Evolutionary conservation across 192 early-diverging fungal species (phyloP).

Genomic region (Coemansia sp.): DNA sequence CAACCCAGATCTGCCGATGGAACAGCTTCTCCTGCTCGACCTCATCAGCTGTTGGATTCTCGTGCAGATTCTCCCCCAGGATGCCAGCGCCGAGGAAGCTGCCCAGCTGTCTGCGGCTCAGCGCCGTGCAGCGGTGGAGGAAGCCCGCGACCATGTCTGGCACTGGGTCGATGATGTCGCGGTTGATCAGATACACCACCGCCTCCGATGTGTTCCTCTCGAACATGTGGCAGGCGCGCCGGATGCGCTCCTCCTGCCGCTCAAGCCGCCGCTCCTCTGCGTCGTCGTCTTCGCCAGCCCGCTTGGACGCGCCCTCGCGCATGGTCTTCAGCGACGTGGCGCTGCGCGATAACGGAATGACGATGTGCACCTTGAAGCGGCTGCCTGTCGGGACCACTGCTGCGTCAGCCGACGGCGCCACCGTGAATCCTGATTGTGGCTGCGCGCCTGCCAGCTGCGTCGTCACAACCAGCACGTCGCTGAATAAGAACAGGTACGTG

Average conservation of each 20-base stretch:
- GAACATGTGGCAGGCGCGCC: constrained; percentile 48
- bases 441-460: constrained; percentile 17
- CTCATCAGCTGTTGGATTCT: constrained; percentile 45
- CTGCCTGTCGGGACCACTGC: constrained; percentile 18
- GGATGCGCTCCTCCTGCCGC: constrained; percentile 50
- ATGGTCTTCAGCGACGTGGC: constrained; percentile 26
- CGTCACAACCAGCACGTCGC: constrained; percentile 50
- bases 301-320: constrained; percentile 50
- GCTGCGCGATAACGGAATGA: constrained; percentile 32
- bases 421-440: not conserved
- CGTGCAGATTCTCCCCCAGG: constrained; percentile 49
- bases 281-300: constrained; percentile 44
- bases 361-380: constrained; percentile 46
- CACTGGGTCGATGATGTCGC: constrained; percentile 41
- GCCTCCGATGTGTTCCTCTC: constrained; percentile 53
- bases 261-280: constrained; percentile 42
- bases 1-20: constrained; percentile 48
- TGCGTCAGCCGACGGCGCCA: constrained; percentile 39
- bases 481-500: constrained; percentile 55
- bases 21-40: constrained; percentile 51
- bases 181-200: constrained; percentile 48
- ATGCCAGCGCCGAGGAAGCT: constrained; percentile 50
- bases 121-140: constrained; percentile 53
- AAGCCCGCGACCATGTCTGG: constrained; percentile 50
- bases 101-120: constrained; percentile 52